Evolutionary conservation across 441 rosid species (phyloP), one percentile per base, ranked within the genome.

Genomic region (Melastoma candidum): DNA sequence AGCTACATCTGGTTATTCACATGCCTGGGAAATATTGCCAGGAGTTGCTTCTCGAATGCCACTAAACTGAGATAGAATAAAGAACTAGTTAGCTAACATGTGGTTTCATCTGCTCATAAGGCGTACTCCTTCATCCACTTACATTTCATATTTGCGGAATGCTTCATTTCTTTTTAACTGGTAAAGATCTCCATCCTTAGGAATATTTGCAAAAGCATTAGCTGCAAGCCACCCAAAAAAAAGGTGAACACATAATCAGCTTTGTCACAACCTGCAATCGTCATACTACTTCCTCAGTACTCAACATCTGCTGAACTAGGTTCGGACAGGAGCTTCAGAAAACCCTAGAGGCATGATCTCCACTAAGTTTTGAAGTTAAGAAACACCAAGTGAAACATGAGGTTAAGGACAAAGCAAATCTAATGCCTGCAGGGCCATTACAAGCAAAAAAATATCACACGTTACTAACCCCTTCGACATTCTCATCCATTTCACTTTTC

Each of bases 171-270:
- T 77, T 74, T 88, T 93, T 46, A 86, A 66, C 17, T 65, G 26
- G 61, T 84, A 86, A 11, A 84, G 63, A n/a, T 93, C 90, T 63
- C 95, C 77, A 59, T 86, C 95, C 65, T 83, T 86, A 0, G 98
- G 95, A 53, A 88, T 58, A 63, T 74, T 77, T 76, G 57, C 80
- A 75, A 78, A 58, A 9, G 86, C 82, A 54, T 81, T 79, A 65
- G 64, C 95, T 92, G 58, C 13, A 67, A 45, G 29, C 52, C 27
- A 59, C 26, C 9, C 32, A 3, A 29, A 17, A 17, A 51, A 17
- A 11, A 27, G 47, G 17, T 11, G 11, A 24, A 26, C 12, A 49
- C 26, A 39, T 9, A 11, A 48, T 8, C 48, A 13, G 53, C 5
- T 29, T 17, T 26, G 12, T 11, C 9, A 25, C 32, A 57, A 14